Conservation (phyloP, 1,139 yeast species). For the Sugiyamaella japonica region DNA sequence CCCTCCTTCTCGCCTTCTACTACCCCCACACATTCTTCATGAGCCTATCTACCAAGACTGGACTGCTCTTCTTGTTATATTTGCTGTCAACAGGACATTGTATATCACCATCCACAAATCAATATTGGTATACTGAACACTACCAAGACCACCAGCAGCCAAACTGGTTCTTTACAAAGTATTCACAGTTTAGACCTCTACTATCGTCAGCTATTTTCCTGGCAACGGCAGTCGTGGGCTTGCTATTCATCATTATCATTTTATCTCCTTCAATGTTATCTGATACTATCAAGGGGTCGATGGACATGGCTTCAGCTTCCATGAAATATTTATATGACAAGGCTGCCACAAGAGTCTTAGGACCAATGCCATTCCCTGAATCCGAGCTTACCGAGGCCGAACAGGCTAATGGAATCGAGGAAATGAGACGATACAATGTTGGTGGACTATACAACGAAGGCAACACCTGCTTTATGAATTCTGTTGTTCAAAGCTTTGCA, state of each 20-base stretch:
- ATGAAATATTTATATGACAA: conserved; percentile 36
- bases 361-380: conserved; percentile 26
- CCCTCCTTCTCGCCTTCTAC: background rate
- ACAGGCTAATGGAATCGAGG: conserved; percentile 29
- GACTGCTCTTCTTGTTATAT: background rate
- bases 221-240: conserved; percentile 12
- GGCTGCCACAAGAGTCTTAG: conserved; percentile 29
- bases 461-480: conserved; percentile 91
- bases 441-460: conserved; percentile 91
- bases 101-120: background rate
- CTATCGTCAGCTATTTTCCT: background rate
- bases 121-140: background rate
- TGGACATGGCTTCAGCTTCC: conserved; percentile 40
- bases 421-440: conserved; percentile 41
- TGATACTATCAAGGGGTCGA: conserved; percentile 40
- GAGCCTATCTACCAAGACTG: conserved; percentile 1
- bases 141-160: background rate
- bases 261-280: conserved; percentile 32
- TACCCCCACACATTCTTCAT: conserved; percentile 5
- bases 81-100: conserved; percentile 2
- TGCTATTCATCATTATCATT: conserved; percentile 3
- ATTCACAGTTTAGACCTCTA: background rate
- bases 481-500: conserved; percentile 80
- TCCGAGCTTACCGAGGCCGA: conserved; percentile 34
- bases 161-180: conserved; percentile 1